Conservation (phyloP, 2,329 filamentous ascomycete species). For the Elsinoe fawcettii region DNA sequence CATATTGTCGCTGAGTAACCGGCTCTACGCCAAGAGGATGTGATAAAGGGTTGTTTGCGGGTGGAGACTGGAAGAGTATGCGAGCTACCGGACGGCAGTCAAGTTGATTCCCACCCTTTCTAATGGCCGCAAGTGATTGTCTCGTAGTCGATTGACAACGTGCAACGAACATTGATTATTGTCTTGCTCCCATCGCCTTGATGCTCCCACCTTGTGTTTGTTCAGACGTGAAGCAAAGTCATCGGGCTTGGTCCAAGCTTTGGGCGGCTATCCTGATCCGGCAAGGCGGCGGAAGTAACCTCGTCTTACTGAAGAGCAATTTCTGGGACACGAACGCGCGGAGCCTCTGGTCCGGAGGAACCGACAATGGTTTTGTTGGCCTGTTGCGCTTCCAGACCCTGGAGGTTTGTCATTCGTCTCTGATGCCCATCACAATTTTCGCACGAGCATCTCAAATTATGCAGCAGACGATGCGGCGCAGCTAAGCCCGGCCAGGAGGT, state of each 20-base stretch:
- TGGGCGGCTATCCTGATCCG: not conserved
- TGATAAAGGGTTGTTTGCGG: not conserved
- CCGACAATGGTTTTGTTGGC: not conserved
- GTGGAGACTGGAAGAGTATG: not conserved
- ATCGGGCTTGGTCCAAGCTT: slow-evolving; percentile 1
- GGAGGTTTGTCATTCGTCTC: not conserved
- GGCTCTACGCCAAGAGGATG: slow-evolving; percentile 2
- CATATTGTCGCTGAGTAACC: not conserved
- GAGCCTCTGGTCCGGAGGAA: not conserved
- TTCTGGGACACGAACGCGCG: not conserved
- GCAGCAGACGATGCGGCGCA: not conserved
- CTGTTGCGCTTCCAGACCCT: not conserved
- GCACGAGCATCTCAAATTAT: not conserved
- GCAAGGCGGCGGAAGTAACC: not conserved
- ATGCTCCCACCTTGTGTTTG: not conserved
- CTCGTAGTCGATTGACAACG: slow-evolving; percentile 7
- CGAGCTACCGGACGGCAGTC: not conserved
- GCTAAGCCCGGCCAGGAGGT: not conserved
- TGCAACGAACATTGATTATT: slow-evolving; percentile 10
- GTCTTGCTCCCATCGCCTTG: not conserved
- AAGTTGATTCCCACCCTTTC: not conserved
- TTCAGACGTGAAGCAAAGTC: not conserved
- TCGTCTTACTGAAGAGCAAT: not conserved
- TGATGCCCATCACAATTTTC: not conserved
- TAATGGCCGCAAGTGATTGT: not conserved